A percentile compares a stretch with the other conserved stretches of the same genome.
These are phyloP conservation scores for Funneliformis caledonium DNA, from an alignment of 371 early-diverging fungal species.

Conservation along the genomic window DNA sequence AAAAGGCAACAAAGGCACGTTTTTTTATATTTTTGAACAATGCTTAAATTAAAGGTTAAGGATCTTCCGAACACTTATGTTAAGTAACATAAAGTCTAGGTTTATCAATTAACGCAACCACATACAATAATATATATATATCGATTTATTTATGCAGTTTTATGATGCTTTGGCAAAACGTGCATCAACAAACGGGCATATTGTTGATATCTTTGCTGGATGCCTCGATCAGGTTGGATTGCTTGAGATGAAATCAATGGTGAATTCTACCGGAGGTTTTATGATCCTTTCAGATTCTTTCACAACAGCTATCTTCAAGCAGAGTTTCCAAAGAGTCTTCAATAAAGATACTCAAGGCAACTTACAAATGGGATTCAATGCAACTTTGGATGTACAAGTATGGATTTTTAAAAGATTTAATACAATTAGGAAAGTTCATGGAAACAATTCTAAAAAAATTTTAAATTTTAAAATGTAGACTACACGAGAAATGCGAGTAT, in stretches of 20 bases:
- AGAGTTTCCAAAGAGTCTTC: slow-evolving; percentile 93
- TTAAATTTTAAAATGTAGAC: slow-evolving; percentile 58
- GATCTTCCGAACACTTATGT: background rate
- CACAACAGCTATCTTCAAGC: slow-evolving; percentile 95
- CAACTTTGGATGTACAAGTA: slow-evolving; percentile 94
- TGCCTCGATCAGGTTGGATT: slow-evolving; percentile 96
- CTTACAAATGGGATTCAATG: slow-evolving; percentile 97
- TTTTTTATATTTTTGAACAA: background rate
- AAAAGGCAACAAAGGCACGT: slow-evolving; percentile 83
- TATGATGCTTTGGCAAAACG: slow-evolving; percentile 93
- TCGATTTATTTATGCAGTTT: slow-evolving; percentile 57
- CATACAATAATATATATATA: background rate
- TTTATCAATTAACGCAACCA: background rate
- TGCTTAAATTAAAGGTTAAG: background rate
- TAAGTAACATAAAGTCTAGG: background rate
- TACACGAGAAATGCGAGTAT: slow-evolving; percentile 92
- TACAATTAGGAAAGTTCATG: background rate
- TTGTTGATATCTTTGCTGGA: slow-evolving; percentile 92
- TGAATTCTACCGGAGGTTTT: slow-evolving; percentile 92
- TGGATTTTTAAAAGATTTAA: background rate
- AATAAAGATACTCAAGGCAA: slow-evolving; percentile 88
- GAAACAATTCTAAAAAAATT: background rate
- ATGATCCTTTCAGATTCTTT: slow-evolving; percentile 98
- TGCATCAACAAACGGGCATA: slow-evolving; percentile 82
- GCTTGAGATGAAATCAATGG: slow-evolving; percentile 96